phyloP scores from a whole-genome alignment of 495 filamentous ascomycete genomes.

The Pyrenopolyporus hunteri region DNA sequence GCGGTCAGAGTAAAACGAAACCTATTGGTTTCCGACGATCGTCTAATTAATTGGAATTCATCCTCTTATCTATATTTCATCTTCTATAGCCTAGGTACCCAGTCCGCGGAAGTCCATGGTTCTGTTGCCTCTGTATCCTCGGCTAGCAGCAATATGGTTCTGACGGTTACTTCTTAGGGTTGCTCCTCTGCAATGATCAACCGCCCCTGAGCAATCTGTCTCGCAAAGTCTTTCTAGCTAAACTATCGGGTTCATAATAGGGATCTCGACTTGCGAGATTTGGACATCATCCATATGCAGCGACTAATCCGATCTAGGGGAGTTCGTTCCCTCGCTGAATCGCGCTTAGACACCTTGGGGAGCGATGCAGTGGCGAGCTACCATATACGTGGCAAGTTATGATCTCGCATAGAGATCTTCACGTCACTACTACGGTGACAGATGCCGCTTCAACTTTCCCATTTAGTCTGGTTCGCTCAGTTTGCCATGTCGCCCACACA shows the following conservation, averaged over 20 bases:
- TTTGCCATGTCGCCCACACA: conserved; percentile 5
- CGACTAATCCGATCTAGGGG: not conserved
- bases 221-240: not conserved
- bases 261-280: not conserved
- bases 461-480: conserved; percentile 6
- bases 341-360: not conserved
- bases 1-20: not conserved
- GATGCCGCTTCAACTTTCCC: conserved; percentile 18
- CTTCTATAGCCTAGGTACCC: conserved; percentile 13
- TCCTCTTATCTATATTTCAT: conserved; percentile 19
- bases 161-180: conserved; percentile 1
- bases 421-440: conserved; percentile 13
- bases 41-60: not conserved
- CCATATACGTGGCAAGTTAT: conserved; percentile 34
- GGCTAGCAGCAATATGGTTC: conserved; percentile 2
- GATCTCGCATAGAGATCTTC: conserved; percentile 38
- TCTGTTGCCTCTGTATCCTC: not conserved
- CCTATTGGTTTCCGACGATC: conserved; percentile 5
- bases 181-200: conserved; percentile 15
- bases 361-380: conserved; percentile 7
- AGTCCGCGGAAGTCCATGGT: conserved; percentile 24
- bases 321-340: not conserved
- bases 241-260: not conserved
- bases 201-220: conserved; percentile 8
- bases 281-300: conserved; percentile 9